phyloP scores from a whole-genome alignment of 495 filamentous ascomycete genomes.

The Elaphomyces granulatus region DNA sequence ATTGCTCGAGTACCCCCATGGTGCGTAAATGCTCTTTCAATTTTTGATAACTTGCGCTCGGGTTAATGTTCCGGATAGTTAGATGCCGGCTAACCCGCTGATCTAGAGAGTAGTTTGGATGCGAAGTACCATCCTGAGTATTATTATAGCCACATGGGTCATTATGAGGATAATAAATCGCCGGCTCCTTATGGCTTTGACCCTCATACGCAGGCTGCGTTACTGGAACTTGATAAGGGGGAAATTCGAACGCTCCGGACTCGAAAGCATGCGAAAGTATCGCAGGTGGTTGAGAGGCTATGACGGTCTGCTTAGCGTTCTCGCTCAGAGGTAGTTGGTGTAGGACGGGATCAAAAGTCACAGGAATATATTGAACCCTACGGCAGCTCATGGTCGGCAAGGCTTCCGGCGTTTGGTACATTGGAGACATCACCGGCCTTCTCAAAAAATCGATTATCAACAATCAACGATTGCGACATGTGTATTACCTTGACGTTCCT shows the following conservation, averaged over 20 bases:
- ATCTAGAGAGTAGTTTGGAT: neutral
- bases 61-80: neutral
- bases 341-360: neutral
- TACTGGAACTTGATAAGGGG: neutral
- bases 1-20: constrained; percentile 14
- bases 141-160: neutral
- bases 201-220: neutral
- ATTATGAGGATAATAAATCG: neutral
- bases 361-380: too few relatives aligned
- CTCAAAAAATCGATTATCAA: neutral
- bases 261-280: neutral
- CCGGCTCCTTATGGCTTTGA: too few relatives aligned
- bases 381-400: too few relatives aligned
- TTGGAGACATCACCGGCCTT: neutral
- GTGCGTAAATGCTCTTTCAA: neutral
- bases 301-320: neutral
- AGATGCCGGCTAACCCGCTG: neutral
- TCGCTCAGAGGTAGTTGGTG: neutral
- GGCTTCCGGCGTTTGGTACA: too few relatives aligned
- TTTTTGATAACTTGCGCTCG: neutral
- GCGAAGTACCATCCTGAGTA: neutral
- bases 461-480: neutral
- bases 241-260: neutral
- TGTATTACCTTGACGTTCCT: too few relatives aligned
- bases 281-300: neutral